Evolutionary conservation across 495 filamentous ascomycete genomes (phyloP), one percentile per base, ranked within the genome.

Genomic region (Xylaria grammica): DNA sequence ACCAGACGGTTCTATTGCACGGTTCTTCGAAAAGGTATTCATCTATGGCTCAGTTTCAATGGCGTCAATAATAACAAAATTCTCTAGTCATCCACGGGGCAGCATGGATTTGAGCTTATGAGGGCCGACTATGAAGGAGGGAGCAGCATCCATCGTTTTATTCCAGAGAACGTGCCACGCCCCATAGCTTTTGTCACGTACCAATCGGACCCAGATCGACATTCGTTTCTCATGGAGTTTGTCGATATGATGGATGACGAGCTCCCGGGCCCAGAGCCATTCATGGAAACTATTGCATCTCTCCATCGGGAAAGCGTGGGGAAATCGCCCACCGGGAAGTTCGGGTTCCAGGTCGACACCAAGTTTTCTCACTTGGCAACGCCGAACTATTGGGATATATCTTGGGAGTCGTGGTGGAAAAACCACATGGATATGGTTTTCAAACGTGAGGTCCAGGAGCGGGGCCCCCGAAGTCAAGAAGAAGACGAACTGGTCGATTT

Each of bases 331-430:
- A 78, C 68, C 22, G 81, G 79, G 7, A 78, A 79, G 68, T 86
- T 82, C 62, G 83, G 83, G 0, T 85, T 86, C 65, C 76, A 78
- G 46, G 65, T 79, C 10, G 71, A 77, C 2, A 87, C 83, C 1
- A 80, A 74, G 61, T 74, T 75, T 30, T 80, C 79, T 13, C 74
- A 76, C 17, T 44, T 82, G 38, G 71, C 77, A 40, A 79, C 82
- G 65, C 58, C 65, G 11, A 78, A 73, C 26, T 69, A 45, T 17
- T 82, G 78, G 80, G 72, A 79, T 38, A 67, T 67, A 6, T 78
- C 76, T 54, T 85, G 82, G 83, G 75, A 77, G 62, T 66, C 66
- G n/a, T 81, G 75, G 34, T 84, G 78, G 65, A 65, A 65, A 19
- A 27, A 49, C 19, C 68, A 71, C 20, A 71, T 71, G 68, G 53